These are phyloP conservation scores for Trichophyton equinum DNA, from an alignment of 2,329 filamentous ascomycete species.

Conservation along the genomic window DNA sequence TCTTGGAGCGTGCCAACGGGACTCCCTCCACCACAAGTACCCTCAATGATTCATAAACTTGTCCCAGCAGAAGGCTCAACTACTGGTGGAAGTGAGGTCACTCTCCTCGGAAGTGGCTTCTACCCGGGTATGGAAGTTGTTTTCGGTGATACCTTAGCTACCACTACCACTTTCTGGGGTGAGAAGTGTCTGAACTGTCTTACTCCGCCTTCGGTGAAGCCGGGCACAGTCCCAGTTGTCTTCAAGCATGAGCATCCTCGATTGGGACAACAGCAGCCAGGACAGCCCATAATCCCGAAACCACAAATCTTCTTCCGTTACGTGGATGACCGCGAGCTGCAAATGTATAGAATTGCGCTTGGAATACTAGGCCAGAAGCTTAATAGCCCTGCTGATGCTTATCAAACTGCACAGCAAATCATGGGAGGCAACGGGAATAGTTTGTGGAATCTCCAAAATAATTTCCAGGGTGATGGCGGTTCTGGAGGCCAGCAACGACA, in stretches of 20 bases:
- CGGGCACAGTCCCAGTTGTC: slow-evolving; percentile 58
- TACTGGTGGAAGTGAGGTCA: slow-evolving; percentile 75
- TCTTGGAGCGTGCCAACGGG: slow-evolving; percentile 42
- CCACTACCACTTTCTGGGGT: slow-evolving; percentile 70
- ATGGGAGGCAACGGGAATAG: slow-evolving; percentile 34
- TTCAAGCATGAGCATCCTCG: slow-evolving; percentile 47
- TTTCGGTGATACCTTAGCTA: slow-evolving; percentile 59
- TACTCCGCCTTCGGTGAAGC: slow-evolving; percentile 55
- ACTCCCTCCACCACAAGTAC: slow-evolving; percentile 39
- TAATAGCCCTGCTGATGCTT: slow-evolving; percentile 36
- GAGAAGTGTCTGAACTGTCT: slow-evolving; percentile 68
- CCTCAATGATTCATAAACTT: slow-evolving; percentile 64
- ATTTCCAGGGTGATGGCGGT: slow-evolving; percentile 31
- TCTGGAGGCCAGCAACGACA: slow-evolving; percentile 36
- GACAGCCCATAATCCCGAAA: slow-evolving; percentile 34
- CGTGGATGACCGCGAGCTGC: slow-evolving; percentile 37
- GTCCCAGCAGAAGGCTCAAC: slow-evolving; percentile 73
- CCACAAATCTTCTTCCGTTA: slow-evolving; percentile 56
- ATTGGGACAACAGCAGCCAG: slow-evolving; percentile 34
- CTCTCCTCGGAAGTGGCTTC: slow-evolving; percentile 68
- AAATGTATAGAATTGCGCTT: slow-evolving; percentile 35
- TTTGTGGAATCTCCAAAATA: slow-evolving; percentile 37
- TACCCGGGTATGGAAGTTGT: slow-evolving; percentile 69
- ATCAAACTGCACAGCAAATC: slow-evolving; percentile 37
- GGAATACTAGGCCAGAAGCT: slow-evolving; percentile 37